phyloP scores from a whole-genome alignment of 1,139 yeast species.

The Pneumocystis carinii region DNA sequence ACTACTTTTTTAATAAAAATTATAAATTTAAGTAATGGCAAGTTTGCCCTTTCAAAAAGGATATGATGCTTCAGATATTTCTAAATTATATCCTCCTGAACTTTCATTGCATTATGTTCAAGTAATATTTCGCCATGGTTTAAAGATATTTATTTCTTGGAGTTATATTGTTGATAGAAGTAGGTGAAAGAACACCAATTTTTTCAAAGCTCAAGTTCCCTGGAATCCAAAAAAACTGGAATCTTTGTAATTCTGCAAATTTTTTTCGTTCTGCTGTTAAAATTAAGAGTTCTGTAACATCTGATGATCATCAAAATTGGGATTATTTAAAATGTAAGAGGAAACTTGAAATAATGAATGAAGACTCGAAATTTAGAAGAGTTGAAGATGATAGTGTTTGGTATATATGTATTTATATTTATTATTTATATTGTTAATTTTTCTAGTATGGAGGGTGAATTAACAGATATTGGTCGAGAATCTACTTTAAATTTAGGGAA shows the following conservation, averaged over 20 bases:
- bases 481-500: slow-evolving; percentile 15
- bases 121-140: slow-evolving; percentile 16
- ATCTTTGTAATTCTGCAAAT: slow-evolving; percentile 15
- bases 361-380: background rate
- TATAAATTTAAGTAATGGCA: background rate
- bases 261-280: slow-evolving; percentile 10
- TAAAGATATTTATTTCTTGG: background rate
- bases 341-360: slow-evolving; percentile 3
- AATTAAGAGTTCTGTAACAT: background rate
- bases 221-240: slow-evolving; percentile 16
- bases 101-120: slow-evolving; percentile 13
- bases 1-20: background rate
- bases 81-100: slow-evolving; percentile 13
- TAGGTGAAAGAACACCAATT: slow-evolving; percentile 18
- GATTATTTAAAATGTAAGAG: slow-evolving; percentile 5
- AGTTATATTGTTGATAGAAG: background rate
- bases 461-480: slow-evolving; percentile 16
- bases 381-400: slow-evolving; percentile 7
- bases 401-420: background rate
- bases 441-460: slow-evolving; percentile 15
- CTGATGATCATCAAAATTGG: slow-evolving; percentile 3
- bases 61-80: slow-evolving; percentile 10
- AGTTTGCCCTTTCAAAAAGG: background rate
- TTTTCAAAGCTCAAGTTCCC: slow-evolving; percentile 15
- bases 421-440: background rate